Conservation (phyloP, 1,284 basidiomycete species). For the Trichosporon sp. region DNA sequence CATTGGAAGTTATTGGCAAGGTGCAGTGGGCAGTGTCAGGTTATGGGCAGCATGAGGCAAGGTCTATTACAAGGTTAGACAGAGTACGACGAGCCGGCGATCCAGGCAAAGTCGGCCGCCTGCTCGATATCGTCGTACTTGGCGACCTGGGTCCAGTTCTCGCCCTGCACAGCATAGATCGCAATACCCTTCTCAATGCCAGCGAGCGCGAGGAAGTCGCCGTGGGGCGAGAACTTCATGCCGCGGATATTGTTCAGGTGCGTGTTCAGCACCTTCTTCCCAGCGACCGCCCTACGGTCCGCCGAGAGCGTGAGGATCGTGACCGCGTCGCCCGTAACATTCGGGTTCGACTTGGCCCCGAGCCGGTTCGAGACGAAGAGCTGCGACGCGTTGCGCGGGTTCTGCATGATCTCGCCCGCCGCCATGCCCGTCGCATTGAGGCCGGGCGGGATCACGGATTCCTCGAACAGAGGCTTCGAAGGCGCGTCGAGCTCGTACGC, state of each 20-base stretch:
- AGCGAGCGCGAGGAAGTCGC: conserved; percentile 12
- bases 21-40: background rate
- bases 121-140: background rate
- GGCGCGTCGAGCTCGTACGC: background rate
- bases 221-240: background rate
- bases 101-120: conserved; percentile 18
- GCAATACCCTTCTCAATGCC: background rate
- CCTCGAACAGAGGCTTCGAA: background rate
- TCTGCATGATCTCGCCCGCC: conserved; percentile 10
- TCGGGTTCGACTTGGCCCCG: background rate
- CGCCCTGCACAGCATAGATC: background rate
- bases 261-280: background rate
- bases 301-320: background rate
- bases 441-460: background rate
- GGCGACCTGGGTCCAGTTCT: conserved; percentile 2
- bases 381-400: conserved; percentile 6
- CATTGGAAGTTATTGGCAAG: background rate
- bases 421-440: conserved; percentile 2
- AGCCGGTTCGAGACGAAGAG: conserved; percentile 18
- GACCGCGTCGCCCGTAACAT: background rate
- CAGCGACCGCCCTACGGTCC: background rate
- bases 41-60: background rate
- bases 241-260: conserved; percentile 10
- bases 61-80: background rate
- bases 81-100: background rate